Percentiles rank a stretch among this genome's conserved stretches.
phyloP scores from a whole-genome alignment of 2,329 filamentous ascomycete genomes.

The Raffaelea arxii region DNA sequence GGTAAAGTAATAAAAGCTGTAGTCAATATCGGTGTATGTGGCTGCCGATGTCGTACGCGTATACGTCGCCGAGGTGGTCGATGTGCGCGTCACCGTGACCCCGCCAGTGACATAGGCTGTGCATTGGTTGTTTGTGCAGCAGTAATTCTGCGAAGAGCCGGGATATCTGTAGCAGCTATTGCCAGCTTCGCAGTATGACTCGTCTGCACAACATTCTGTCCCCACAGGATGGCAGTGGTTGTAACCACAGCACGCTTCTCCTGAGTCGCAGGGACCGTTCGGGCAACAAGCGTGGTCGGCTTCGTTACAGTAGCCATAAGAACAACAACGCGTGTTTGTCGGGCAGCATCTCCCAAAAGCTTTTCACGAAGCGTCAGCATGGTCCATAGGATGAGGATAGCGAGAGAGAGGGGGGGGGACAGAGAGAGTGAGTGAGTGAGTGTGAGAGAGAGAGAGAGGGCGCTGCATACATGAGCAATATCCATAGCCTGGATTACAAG shows the following conservation, averaged over 20 bases:
- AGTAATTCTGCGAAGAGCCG: conserved; percentile 7
- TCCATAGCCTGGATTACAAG: conserved; percentile 14
- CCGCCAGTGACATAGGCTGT: conserved; percentile 15
- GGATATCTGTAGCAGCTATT: conserved; percentile 13
- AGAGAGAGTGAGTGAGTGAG: background rate
- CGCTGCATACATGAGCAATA: conserved; percentile 12
- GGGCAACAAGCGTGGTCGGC: conserved; percentile 13
- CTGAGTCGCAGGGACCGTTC: conserved; percentile 11
- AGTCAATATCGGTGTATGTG: conserved; percentile 8
- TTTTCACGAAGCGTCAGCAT: background rate
- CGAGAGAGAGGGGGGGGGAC: background rate
- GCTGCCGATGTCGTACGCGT: conserved; percentile 6
- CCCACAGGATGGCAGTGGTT: conserved; percentile 14
- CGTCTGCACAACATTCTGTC: conserved; percentile 15
- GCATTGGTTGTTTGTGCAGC: conserved; percentile 16
- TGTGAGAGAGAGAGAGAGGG: background rate
- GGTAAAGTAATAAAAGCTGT: conserved; percentile 15
- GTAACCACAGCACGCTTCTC: conserved; percentile 13
- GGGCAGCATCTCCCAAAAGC: conserved; percentile 12
- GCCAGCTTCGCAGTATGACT: conserved; percentile 13
- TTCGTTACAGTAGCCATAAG: conserved; percentile 16
- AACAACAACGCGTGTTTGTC: conserved; percentile 11
- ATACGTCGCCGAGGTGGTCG: background rate
- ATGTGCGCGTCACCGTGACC: conserved; percentile 11
- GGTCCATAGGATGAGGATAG: no score